Evolutionary conservation across 331 rosid genomes (phyloP).

Genomic region (Rhamnella rubrinervis): DNA sequence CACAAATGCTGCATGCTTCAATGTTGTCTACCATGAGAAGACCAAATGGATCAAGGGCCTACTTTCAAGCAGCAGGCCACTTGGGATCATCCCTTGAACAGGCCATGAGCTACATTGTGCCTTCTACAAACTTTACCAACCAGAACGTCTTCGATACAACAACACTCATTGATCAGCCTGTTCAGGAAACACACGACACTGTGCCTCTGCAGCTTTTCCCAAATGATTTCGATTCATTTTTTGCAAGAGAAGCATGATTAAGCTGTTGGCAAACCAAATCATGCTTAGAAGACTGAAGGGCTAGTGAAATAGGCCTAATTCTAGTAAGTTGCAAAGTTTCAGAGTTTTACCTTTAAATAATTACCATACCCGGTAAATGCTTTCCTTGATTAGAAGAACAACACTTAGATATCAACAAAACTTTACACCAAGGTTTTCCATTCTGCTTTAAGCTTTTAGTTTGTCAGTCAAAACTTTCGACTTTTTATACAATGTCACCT

Average conservation of each 20-base stretch:
- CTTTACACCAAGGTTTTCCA: not conserved
- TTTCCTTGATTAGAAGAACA: not conserved
- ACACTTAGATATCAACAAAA: not conserved
- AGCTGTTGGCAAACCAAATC: not conserved
- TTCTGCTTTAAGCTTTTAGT: not conserved
- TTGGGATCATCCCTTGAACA: not conserved
- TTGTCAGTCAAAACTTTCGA: too few relatives aligned
- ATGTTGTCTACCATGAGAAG: slow-evolving; percentile 1
- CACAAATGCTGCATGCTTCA: not conserved
- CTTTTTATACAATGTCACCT: too few relatives aligned
- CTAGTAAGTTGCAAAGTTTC: not conserved
- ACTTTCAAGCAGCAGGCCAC: not conserved
- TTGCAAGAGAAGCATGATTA: not conserved
- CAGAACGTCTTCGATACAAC: not conserved
- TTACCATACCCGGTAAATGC: not conserved
- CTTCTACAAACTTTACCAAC: not conserved
- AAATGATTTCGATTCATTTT: not conserved
- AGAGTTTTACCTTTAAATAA: not conserved
- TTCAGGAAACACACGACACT: not conserved
- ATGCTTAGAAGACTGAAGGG: not conserved
- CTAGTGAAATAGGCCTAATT: not conserved
- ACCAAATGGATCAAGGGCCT: not conserved
- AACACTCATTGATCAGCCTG: not conserved
- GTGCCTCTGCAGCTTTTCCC: slow-evolving; percentile 2
- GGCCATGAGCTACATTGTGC: not conserved